Evolutionary conservation across 2,329 filamentous ascomycete genomes (phyloP).

Genomic region (Cadophora sp.): DNA sequence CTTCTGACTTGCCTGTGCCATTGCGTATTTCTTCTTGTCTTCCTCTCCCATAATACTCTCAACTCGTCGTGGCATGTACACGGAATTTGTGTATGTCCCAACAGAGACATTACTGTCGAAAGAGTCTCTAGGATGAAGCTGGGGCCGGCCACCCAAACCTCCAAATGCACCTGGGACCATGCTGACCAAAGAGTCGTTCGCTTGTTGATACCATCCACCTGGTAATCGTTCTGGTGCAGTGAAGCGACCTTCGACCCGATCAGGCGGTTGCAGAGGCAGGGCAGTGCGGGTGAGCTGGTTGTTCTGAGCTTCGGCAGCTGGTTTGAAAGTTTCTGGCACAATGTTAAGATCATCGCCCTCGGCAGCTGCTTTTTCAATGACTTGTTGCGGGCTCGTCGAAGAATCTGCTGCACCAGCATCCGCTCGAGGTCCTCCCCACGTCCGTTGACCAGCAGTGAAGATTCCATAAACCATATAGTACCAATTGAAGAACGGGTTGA

Average conservation of each 20-base stretch:
- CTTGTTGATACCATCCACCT: conserved; percentile 73
- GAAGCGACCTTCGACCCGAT: conserved; percentile 80
- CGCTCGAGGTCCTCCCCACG: conserved; percentile 92
- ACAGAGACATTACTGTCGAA: conserved; percentile 70
- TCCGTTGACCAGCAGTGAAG: conserved; percentile 74
- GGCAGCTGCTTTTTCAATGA: conserved; percentile 80
- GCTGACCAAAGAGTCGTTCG: conserved; percentile 71
- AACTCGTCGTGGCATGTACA: conserved; percentile 69
- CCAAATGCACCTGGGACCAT: conserved; percentile 51
- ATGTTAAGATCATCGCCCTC: conserved; percentile 89
- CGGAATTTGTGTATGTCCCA: conserved; percentile 58
- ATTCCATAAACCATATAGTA: conserved; percentile 74
- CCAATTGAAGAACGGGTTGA: conserved; percentile 99
- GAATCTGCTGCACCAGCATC: conserved; percentile 84
- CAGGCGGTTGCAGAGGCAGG: conserved; percentile 74
- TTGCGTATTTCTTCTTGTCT: conserved; percentile 75
- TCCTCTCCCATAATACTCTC: conserved; percentile 77
- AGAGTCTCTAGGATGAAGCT: conserved; percentile 65
- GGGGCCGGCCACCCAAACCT: conserved; percentile 34
- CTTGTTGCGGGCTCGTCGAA: conserved; percentile 78
- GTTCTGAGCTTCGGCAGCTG: conserved; percentile 59
- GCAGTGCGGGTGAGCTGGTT: conserved; percentile 54
- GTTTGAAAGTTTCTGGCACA: conserved; percentile 82
- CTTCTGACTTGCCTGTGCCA: conserved; percentile 64
- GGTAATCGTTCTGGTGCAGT: conserved; percentile 71